Percentiles rank a stretch among this genome's conserved stretches.
Evolutionary conservation across 352 stramenopile genomes (phyloP).

Genomic region (Phytophthora gonapodyides): DNA sequence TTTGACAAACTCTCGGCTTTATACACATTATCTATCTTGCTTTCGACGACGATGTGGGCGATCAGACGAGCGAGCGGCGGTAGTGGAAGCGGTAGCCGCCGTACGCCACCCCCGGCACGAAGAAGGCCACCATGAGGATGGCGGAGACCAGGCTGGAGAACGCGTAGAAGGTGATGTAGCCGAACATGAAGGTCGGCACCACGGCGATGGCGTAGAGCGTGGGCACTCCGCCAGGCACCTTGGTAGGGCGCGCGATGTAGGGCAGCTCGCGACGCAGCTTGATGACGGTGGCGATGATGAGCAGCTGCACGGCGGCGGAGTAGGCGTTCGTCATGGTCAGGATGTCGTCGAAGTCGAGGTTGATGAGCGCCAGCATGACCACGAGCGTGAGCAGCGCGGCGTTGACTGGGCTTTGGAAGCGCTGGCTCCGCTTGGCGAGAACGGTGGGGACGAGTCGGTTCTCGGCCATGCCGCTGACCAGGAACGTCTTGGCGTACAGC

Average conservation of each 20-base stretch:
- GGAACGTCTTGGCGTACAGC: constrained; percentile 89
- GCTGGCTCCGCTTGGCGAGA: constrained; percentile 58
- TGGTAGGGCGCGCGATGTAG: constrained; percentile 71
- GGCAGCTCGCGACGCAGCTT: constrained; percentile 77
- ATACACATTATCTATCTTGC: constrained; percentile 4
- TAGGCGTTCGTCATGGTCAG: constrained; percentile 92
- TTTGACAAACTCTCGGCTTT: constrained; percentile 4
- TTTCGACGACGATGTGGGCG: background rate
- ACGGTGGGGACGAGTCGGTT: constrained; percentile 78
- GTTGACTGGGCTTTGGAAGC: constrained; percentile 45
- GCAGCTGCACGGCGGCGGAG: constrained; percentile 79
- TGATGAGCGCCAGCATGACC: constrained; percentile 48
- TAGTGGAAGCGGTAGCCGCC: constrained; percentile 34
- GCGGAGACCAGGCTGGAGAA: constrained; percentile 36
- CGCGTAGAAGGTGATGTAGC: constrained; percentile 57
- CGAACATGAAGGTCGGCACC: constrained; percentile 46
- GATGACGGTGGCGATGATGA: constrained; percentile 92
- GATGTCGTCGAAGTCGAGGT: constrained; percentile 70
- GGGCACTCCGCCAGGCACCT: constrained; percentile 48
- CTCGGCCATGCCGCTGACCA: constrained; percentile 82
- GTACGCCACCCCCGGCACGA: constrained; percentile 46
- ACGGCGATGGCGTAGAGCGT: constrained; percentile 43
- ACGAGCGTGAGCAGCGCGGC: constrained; percentile 43
- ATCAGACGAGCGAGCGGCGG: constrained; percentile 26
- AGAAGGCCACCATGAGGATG: constrained; percentile 38